Conservation (phyloP, 768 basidiomycete species). For the Albatrellus ellisii region DNA sequence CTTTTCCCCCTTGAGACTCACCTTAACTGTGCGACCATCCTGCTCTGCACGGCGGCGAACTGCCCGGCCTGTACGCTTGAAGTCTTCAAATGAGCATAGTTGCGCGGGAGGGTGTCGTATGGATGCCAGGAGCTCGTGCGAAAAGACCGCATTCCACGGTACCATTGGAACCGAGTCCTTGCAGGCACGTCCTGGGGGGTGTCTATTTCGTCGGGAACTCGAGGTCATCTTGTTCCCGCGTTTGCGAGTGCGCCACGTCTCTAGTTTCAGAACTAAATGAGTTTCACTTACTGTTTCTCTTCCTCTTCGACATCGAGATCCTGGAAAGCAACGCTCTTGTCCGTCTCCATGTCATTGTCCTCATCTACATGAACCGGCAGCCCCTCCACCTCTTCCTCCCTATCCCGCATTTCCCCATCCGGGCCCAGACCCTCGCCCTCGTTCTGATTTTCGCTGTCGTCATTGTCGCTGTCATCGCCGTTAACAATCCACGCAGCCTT, state of each 20-base stretch:
- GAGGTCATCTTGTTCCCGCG: conserved; percentile 69
- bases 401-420: too few relatives aligned
- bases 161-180: conserved; percentile 76
- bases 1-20: too few relatives aligned
- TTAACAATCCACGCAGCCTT: conserved; percentile 97
- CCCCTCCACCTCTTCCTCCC: conserved; percentile 54
- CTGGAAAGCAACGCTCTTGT: conserved; percentile 46
- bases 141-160: conserved; percentile 83
- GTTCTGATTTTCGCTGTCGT: conserved; percentile 47
- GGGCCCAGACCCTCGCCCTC: conserved; percentile 26
- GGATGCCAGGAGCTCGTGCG: conserved; percentile 96
- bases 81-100: conserved; percentile 93
- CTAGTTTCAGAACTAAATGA: conserved; percentile 34
- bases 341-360: conserved; percentile 41
- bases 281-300: conserved; percentile 57
- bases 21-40: conserved; percentile 50
- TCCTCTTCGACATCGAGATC: conserved; percentile 81
- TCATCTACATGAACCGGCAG: conserved; percentile 36
- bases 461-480: too few relatives aligned
- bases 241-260: conserved; percentile 53
- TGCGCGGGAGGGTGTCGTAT: conserved; percentile 86
- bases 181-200: conserved; percentile 81
- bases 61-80: conserved; percentile 67
- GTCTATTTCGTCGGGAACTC: conserved; percentile 97
- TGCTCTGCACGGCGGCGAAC: conserved; percentile 54